Evolutionary conservation across 495 filamentous ascomycete genomes (phyloP), one percentile per base, ranked within the genome.

Genomic region (Terfezia claveryi): DNA sequence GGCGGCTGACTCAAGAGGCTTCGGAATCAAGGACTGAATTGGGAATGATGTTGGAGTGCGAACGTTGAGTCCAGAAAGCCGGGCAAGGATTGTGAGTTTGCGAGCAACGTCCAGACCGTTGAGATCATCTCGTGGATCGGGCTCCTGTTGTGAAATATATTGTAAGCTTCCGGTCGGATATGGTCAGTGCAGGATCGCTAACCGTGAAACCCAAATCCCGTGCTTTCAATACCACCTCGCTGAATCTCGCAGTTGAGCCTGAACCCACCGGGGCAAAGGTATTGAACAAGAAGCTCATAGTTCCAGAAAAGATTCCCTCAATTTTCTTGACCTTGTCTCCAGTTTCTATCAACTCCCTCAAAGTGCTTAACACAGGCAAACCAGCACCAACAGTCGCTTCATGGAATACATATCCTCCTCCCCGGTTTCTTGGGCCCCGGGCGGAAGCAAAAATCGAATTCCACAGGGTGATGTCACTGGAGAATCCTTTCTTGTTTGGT

Each of bases 401-500:
- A 64, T 96, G 91, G 74, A 86, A 94, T 23, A 94, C 72, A 55
- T 82, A 80, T 10, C 86, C 85, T 36, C 79, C 80, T 0, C 72
- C 76, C 54, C 71, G 59, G 51, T 72, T 70, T 2, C 53, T 41
- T 32, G 37, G 61, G 56, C 44, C 66, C 60, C 61, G 67, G 53
- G 79, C 80, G 0, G 80, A 73, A 16, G 71, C 63, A 65, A 89
- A 86, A 62, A 95, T 94, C 50, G 78, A 75, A 58, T 83, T 72
- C 85, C 87, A 98, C 50, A 93, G 71, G 54, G 75, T 69, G 54
- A 83, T 74, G 37, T 74, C 76, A 37, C 78, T 76, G 3, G 84
- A 89, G 69, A 98, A 96, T 5, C 82, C 89, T 68, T 96, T 95
- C 72, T 98, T 98, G 74, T 94, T 98, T 12, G 91, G 87, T 0